Evolutionary conservation across 2,329 filamentous ascomycete genomes (phyloP).

Genomic region (Colletotrichum sp.): DNA sequence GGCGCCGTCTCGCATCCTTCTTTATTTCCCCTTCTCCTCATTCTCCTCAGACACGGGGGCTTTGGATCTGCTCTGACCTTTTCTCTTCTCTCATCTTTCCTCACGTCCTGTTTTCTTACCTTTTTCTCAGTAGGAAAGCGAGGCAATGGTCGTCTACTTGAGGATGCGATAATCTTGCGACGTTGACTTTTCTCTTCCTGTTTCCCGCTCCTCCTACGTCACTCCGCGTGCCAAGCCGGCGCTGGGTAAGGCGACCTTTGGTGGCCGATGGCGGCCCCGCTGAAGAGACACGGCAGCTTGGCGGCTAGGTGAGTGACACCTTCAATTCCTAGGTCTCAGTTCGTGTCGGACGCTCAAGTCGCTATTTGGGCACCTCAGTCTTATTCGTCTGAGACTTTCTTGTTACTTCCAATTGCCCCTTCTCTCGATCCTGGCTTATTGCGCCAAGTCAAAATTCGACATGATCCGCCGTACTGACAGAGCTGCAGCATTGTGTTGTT

Average conservation of each 20-base stretch:
- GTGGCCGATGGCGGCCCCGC: constrained; percentile 17
- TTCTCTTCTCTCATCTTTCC: neutral
- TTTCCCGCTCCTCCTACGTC: neutral
- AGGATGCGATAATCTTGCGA: neutral
- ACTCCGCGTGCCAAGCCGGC: constrained; percentile 9
- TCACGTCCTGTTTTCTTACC: neutral
- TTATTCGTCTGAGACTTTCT: neutral
- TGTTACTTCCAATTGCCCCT: neutral
- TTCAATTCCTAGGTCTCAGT: neutral
- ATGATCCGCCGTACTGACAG: neutral
- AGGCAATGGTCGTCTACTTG: neutral
- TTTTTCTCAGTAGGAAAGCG: neutral
- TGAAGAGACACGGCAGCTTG: constrained; percentile 19
- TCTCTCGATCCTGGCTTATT: neutral
- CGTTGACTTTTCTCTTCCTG: neutral
- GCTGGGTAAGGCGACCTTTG: neutral
- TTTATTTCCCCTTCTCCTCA: neutral
- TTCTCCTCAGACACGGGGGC: neutral
- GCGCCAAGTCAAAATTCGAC: neutral
- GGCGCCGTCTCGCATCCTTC: neutral
- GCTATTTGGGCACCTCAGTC: neutral
- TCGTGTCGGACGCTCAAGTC: neutral
- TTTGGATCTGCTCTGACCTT: neutral
- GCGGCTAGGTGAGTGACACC: constrained; percentile 18
- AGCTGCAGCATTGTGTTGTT: constrained; percentile 1